Base-by-base conservation (phyloP, 768 basidiomycete species). In the Boletus rubropictus region DNA sequence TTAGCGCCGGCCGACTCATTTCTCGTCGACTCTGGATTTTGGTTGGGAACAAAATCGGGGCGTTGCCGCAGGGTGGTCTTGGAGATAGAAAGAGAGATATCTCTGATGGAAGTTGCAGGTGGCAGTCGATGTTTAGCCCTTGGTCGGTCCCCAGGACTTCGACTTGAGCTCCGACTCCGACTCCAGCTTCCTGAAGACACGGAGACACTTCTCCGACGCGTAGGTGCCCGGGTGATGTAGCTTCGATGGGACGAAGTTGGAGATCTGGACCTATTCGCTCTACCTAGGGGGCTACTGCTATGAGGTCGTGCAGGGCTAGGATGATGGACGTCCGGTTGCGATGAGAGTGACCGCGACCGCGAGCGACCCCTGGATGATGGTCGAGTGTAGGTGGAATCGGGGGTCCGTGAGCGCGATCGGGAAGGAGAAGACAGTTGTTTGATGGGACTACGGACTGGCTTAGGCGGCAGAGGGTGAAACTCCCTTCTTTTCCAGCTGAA, bases 401-500 rank as follows among this genome's bases (percentile, higher is more conserved):
- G 78, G 21, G 74, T 72, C 11, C 62, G 63, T 9, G 83, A 87
- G 27, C 72, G 78, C 22, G 86, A 75, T 47, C 64, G 65, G 7
- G 73, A 80, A 28, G 60, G 61, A 32, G 78, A 78, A 39, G 72
- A 74, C 18, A 55, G 71, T 44, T 65, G 72, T 51, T 76, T 69
- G 44, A 67, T 57, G 43, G 66, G 54, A 37, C 64, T 66, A 44
- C 63, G 61, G 49, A 59, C 56, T 55, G 49, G 66, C 48, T 65
- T 71, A 67, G 68, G 71, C 63, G 74, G 63, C 2, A 71, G 63
- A 3, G 64, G 62, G 38, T 71, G 63, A 36, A 63, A 63, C 35
- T 85, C 82, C 42, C 86, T 73, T 58, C 75, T 73, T 37, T 78
- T 80, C 86, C 86, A 88, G 57, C 85, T 89, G 54, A 8, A 55